Conservation (phyloP, 2,329 filamentous ascomycete genomes). For the Aspergillus spinulosporus region DNA sequence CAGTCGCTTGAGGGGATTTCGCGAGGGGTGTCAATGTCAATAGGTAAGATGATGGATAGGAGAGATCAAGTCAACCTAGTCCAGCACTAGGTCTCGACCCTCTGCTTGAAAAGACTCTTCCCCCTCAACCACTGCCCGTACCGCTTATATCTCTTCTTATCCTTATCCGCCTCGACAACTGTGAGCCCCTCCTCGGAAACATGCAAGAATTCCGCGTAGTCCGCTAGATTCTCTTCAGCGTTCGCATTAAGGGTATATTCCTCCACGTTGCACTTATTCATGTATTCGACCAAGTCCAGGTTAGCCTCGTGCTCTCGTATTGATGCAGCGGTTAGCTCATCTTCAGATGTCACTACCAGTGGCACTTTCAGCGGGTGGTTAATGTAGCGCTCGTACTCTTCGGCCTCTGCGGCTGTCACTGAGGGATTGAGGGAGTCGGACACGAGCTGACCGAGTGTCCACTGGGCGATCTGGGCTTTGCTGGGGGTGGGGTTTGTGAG, state of each 20-base stretch:
- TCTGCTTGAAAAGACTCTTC: conserved; percentile 95
- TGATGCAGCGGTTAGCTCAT: conserved; percentile 37
- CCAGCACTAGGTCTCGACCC: conserved; percentile 44
- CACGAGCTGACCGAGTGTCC: conserved; percentile 84
- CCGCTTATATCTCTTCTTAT: conserved; percentile 94
- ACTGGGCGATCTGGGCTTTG: conserved; percentile 73
- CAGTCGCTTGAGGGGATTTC: too few species aligned
- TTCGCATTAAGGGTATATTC: conserved; percentile 47
- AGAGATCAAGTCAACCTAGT: too few species aligned
- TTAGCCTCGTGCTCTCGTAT: conserved; percentile 45
- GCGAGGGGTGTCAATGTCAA: too few species aligned
- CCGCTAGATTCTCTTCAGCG: conserved; percentile 65
- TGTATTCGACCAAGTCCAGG: conserved; percentile 76
- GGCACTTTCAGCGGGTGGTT: conserved; percentile 86
- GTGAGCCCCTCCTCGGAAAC: conserved; percentile 81
- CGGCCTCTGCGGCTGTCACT: conserved; percentile 72
- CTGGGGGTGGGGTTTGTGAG: conserved; percentile 63
- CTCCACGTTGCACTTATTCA: conserved; percentile 66
- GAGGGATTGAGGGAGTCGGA: conserved; percentile 81
- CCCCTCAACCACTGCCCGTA: conserved; percentile 93
- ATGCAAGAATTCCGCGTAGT: conserved; percentile 75
- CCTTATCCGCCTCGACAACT: conserved; percentile 79
- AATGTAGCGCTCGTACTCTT: conserved; percentile 87
- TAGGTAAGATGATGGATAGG: too few species aligned
- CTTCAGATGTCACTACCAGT: conserved; percentile 55